Conservation (phyloP, 2,329 filamentous ascomycete genomes). For the Diaporthe sp. region DNA sequence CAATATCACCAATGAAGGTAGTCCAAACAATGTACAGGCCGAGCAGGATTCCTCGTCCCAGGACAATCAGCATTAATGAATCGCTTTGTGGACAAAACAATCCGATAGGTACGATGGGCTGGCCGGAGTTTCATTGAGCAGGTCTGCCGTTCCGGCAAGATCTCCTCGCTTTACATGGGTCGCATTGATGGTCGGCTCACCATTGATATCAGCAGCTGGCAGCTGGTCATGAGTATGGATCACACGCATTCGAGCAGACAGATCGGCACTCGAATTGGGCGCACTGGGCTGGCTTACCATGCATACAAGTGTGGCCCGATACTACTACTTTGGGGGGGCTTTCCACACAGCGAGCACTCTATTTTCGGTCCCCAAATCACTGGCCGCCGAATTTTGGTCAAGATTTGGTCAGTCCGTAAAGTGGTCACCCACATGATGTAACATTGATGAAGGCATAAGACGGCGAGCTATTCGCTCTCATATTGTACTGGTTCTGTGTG, state of each 20-base stretch:
- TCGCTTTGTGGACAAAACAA: not conserved
- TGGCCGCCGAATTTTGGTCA: not conserved
- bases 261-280: not conserved
- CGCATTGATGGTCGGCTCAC: not conserved
- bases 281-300: not conserved
- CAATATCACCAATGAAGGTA: not conserved
- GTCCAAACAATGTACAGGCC: not conserved
- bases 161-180: not conserved
- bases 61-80: not conserved
- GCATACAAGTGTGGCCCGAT: constrained; percentile 5
- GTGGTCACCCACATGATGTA: not conserved
- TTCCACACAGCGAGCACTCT: not conserved
- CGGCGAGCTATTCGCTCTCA: not conserved
- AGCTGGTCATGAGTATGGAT: not conserved
- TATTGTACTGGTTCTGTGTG: not conserved
- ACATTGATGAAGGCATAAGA: not conserved
- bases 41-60: not conserved
- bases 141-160: not conserved
- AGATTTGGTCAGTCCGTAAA: not conserved
- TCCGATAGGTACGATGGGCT: not conserved
- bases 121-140: not conserved
- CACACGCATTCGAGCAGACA: not conserved
- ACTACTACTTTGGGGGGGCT: not conserved
- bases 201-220: not conserved
- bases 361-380: constrained; percentile 12